Evolutionary conservation across 2,329 filamentous ascomycete genomes (phyloP), one percentile per base, ranked within the genome.

Genomic region (Canariomyces notabilis): DNA sequence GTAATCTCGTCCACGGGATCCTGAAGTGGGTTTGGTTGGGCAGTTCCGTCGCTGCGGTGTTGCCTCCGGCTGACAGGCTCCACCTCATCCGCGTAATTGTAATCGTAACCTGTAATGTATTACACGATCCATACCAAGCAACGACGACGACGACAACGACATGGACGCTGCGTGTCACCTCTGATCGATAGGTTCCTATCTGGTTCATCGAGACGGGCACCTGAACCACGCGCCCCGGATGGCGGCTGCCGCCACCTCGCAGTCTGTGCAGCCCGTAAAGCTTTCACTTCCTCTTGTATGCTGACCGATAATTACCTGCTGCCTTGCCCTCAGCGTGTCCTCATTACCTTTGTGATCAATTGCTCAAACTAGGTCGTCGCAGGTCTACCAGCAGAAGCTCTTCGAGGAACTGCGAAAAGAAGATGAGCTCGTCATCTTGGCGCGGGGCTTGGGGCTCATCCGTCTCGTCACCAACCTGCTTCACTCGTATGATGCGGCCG

Each of bases 401-500:
- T 97, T 97, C 72, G 88, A 87, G 65, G 87, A 93, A 69, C 81
- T 95, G 56, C 85, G 89, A 53, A 74, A 82, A 51, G 87, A 96
- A 71, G 93, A 98, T 86, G 86, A 94, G 67, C 83, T 98, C 54
- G 85, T 97, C 59, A 77, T 98, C 44, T 79, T 97, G 45, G 93
- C 91, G 34, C 87, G 89, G 43, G 93, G 93, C 57, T 83, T 98
- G 38, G 93, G 93, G 58, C 82, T 97, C 37, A 80, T 96, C 64
- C 88, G 89, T 56, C 80, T 98, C 47, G 79, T 96, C 61, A 94
- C 89, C n/a, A 98, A 97, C 64, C 79, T 98, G 32, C 80, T 98
- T 21, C 93, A 98, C 67, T 90, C 90, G 16, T 96, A 96, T 69
- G 93, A 98, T 76, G 90, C 89, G 1, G 89, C 89, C 3, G 93